These are phyloP conservation scores for Daldinia concentrica DNA, from an alignment of 495 filamentous ascomycete genomes.

Conservation along the genomic window DNA sequence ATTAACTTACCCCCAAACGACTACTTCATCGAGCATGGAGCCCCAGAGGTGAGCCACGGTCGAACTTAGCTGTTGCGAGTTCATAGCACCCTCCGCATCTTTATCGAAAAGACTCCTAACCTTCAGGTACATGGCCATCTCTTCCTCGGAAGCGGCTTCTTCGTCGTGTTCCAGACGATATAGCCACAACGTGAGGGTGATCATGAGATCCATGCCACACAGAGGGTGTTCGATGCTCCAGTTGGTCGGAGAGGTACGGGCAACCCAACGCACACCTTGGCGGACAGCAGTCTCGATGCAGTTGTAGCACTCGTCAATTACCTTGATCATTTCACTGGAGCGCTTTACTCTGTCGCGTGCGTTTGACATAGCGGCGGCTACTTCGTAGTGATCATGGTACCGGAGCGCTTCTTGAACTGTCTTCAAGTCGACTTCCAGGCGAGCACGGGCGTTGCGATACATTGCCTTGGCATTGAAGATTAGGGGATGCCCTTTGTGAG, in stretches of 20 bases:
- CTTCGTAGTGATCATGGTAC: constrained; percentile 96
- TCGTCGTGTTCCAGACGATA: constrained; percentile 99
- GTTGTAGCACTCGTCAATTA: constrained; percentile 97
- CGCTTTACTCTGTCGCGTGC: constrained; percentile 92
- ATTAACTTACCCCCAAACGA: constrained; percentile 87
- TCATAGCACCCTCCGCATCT: constrained; percentile 79
- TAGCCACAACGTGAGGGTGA: constrained; percentile 97
- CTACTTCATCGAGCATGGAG: constrained; percentile 97
- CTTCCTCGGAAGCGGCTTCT: constrained; percentile 89
- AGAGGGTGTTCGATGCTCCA: constrained; percentile 99
- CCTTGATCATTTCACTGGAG: constrained; percentile 96
- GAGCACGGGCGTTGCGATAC: constrained; percentile 91
- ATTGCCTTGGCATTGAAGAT: constrained; percentile 99
- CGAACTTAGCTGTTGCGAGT: constrained; percentile 80
- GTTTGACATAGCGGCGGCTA: constrained; percentile 94
- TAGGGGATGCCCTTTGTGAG: constrained; percentile 96
- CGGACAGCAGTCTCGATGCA: constrained; percentile 96
- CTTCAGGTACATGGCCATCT: constrained; percentile 94
- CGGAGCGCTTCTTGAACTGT: constrained; percentile 94
- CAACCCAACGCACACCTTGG: constrained; percentile 97
- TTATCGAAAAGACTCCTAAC: constrained; percentile 93
- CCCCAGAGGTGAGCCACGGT: constrained; percentile 96
- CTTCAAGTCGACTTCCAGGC: constrained; percentile 94
- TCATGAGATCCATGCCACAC: constrained; percentile 96
- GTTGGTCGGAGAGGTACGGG: constrained; percentile 94